These are phyloP conservation scores for Helotiales sp. DNA, from an alignment of 2,329 filamentous ascomycete species.

Conservation along the genomic window DNA sequence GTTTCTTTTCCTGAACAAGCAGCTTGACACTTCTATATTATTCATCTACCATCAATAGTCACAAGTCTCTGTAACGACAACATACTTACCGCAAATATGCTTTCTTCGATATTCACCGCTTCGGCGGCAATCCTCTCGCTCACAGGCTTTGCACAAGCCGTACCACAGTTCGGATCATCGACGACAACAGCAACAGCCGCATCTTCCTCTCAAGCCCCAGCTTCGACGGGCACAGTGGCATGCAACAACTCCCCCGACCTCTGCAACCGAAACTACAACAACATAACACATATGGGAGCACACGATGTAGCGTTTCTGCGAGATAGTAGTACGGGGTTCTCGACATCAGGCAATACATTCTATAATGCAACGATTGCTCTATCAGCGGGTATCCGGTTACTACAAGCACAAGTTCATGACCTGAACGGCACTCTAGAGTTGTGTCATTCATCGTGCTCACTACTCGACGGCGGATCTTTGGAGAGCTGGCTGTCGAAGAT, in stretches of 20 bases:
- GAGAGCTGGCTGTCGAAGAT: slow-evolving; percentile 59
- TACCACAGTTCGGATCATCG: slow-evolving; percentile 32
- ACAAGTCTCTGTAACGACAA: neutral
- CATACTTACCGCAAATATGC: slow-evolving; percentile 13
- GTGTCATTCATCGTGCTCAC: slow-evolving; percentile 65
- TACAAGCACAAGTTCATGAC: slow-evolving; percentile 68
- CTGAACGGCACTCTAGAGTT: slow-evolving; percentile 54
- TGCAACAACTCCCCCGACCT: slow-evolving; percentile 84
- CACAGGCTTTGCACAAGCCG: slow-evolving; percentile 28
- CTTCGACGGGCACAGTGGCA: slow-evolving; percentile 36
- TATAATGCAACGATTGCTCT: slow-evolving; percentile 63
- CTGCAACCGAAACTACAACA: slow-evolving; percentile 73
- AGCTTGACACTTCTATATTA: neutral
- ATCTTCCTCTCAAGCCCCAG: slow-evolving; percentile 28
- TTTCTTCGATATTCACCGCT: slow-evolving; percentile 31
- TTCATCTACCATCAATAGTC: neutral
- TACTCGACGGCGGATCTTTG: slow-evolving; percentile 64
- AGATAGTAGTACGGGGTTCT: slow-evolving; percentile 46
- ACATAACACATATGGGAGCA: slow-evolving; percentile 75
- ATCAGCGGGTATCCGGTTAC: slow-evolving; percentile 64
- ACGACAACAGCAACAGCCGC: slow-evolving; percentile 20
- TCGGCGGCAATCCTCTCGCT: slow-evolving; percentile 37
- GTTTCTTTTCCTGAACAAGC: neutral
- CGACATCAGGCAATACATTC: slow-evolving; percentile 60
- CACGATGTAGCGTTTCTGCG: slow-evolving; percentile 72